Conservation (phyloP, 163 green algal genomes). For the Chloromonas sp. region DNA sequence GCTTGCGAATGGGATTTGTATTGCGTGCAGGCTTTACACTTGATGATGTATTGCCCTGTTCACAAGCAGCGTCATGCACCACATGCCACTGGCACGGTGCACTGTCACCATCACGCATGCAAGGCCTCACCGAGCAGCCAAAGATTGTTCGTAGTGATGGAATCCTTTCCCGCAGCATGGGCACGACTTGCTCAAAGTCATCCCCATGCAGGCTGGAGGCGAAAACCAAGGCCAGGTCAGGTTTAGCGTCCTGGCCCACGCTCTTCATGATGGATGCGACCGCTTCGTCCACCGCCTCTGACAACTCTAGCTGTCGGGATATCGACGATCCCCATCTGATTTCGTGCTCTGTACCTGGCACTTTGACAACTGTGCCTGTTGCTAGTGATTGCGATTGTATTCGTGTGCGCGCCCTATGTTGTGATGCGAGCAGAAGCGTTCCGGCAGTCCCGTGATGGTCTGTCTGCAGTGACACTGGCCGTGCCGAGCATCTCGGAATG, state of each 20-base stretch:
- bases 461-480: no score
- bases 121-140: slow-evolving; percentile 30
- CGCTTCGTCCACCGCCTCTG: slow-evolving; percentile 7
- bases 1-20: neutral
- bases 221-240: slow-evolving; percentile 38
- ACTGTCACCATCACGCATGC: no score
- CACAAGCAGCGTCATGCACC: no score
- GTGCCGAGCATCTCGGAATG: no score
- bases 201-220: slow-evolving; percentile 18
- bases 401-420: no score
- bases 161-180: slow-evolving; percentile 26
- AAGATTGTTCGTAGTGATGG: slow-evolving; percentile 29
- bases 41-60: no score
- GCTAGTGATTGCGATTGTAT: no score
- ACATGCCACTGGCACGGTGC: no score
- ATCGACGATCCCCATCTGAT: neutral
- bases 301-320: neutral
- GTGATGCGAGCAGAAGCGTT: no score
- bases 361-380: neutral
- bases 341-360: neutral
- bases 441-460: no score
- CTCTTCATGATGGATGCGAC: slow-evolving; percentile 7
- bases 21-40: no score
- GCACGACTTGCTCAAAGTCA: slow-evolving; percentile 29
- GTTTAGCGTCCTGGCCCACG: slow-evolving; percentile 2